Evolutionary conservation across 768 basidiomycete genomes (phyloP), one percentile per base, ranked within the genome.

Genomic region (Lentinula boryana): DNA sequence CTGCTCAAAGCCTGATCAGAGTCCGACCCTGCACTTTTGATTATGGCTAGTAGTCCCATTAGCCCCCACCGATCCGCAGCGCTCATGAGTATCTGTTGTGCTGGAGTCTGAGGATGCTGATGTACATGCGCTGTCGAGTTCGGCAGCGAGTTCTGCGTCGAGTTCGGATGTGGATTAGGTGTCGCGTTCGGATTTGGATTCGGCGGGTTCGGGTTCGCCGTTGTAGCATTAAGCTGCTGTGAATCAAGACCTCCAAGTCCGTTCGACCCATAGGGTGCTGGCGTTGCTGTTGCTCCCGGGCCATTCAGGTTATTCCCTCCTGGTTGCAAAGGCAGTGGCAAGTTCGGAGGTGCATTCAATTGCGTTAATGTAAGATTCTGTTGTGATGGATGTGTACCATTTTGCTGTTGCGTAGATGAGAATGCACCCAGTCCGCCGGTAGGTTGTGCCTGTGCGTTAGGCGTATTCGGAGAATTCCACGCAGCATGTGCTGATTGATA

Each of bases 1-100:
- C 88, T 85, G 65, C 89, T 84, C 74, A 94, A 75, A 36, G 86
- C 89, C 69, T 86, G 83, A 74, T 96, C 94, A 56, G 87, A 78
- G 69, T 95, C 92, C 60, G 79, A 43, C n/a, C 78, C 79, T 50
- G 89, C 87, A 64, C 84, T 90, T 78, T 92, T 91, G 73, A 96
- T 91, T 79, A 91, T 83, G 50, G 89, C 86, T 60, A 98, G 76
- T 58, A 98, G 76, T 15, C 91, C 93, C 51, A 95, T 70, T 15
- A 98, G 78, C 3, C 95, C 95, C 94, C 95, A 98, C 69, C 93
- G 83, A 74, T 98, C 95, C 43, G 95, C 95, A 1, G 95, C 93
- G 63, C 88, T 91, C 65, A 91, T 85, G 44, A 97, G 82, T 15
- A 98, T 85, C 74, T 98, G 95, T 71, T 97, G 92, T 49, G 93